A percentile compares a stretch with the other conserved stretches of the same genome.
Conservation (phyloP, 192 early-diverging fungal species). For the Gryganskiella cystojenkinii region DNA sequence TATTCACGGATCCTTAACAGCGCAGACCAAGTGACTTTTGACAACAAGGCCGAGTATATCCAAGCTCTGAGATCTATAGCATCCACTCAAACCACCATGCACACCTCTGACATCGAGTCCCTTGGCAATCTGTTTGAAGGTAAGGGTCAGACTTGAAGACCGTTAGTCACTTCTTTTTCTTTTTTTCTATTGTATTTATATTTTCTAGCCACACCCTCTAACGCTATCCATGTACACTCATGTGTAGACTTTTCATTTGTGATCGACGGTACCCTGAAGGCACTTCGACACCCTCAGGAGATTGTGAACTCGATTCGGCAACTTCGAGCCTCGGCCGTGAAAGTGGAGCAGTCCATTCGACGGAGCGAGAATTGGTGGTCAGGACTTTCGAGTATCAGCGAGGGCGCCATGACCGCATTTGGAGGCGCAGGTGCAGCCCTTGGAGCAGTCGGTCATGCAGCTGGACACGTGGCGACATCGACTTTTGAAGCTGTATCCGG, state of each 20-base stretch:
- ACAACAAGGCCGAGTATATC: slow-evolving; percentile 23
- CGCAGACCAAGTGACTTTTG: slow-evolving; percentile 26
- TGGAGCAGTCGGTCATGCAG: slow-evolving; percentile 30
- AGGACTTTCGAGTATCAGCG: slow-evolving; percentile 29
- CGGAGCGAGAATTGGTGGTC: slow-evolving; percentile 44
- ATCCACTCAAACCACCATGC: slow-evolving; percentile 37
- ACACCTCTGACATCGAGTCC: slow-evolving; percentile 45
- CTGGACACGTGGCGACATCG: no score
- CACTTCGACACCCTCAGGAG: slow-evolving; percentile 36
- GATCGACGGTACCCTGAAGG: slow-evolving; percentile 45
- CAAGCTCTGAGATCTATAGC: slow-evolving; percentile 25
- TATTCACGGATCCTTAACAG: slow-evolving; percentile 20
- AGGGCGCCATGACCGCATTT: slow-evolving; percentile 32
- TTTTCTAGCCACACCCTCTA: neutral
- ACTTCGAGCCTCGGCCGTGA: slow-evolving; percentile 6
- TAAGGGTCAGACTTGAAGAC: neutral
- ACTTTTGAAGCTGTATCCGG: slow-evolving; percentile 36
- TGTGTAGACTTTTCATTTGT: slow-evolving; percentile 47
- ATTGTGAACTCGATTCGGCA: slow-evolving; percentile 35
- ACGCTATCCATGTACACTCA: neutral
- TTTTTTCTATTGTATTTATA: neutral
- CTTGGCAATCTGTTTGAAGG: slow-evolving; percentile 51
- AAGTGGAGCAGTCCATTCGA: slow-evolving; percentile 32
- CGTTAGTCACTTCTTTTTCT: neutral
- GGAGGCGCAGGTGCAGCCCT: slow-evolving; percentile 38